A percentile compares a stretch with the other conserved stretches of the same genome.
phyloP scores from a whole-genome alignment of 2,329 filamentous ascomycete species.

The Paraphoma sp. region DNA sequence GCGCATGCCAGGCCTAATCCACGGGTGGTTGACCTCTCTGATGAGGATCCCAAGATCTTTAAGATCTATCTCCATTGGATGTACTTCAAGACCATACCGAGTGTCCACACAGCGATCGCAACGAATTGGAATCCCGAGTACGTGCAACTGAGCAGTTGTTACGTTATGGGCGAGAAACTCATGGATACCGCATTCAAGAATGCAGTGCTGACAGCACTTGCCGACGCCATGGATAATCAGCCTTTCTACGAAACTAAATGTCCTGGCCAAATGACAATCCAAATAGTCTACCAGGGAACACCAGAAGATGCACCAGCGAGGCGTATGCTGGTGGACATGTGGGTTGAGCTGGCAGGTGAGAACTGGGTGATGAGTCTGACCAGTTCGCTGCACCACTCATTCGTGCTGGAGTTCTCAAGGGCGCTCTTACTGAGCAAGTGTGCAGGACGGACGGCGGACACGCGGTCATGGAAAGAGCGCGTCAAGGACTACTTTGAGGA shows the following conservation, averaged over 20 bases:
- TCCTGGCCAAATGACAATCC: constrained; percentile 1
- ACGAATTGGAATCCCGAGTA: neutral
- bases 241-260: constrained; percentile 11
- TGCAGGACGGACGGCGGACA: neutral
- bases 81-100: constrained; percentile 13
- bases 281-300: constrained; percentile 27
- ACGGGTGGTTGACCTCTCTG: constrained; percentile 8
- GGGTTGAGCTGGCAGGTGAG: constrained; percentile 3
- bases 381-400: neutral
- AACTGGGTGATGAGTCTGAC: neutral
- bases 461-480: neutral
- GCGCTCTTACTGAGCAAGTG: neutral
- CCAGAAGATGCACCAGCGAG: constrained; percentile 15
- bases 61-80: constrained; percentile 16
- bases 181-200: constrained; percentile 24
- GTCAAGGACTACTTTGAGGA: neutral
- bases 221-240: constrained; percentile 14
- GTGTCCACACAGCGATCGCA: neutral
- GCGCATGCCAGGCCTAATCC: neutral
- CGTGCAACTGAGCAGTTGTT: constrained; percentile 7
- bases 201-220: constrained; percentile 16
- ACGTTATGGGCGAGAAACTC: constrained; percentile 23
- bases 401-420: neutral
- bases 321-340: constrained; percentile 25
- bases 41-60: constrained; percentile 16